Evolutionary conservation across 1,139 yeast species (phyloP).

Genomic region (Geotrichum siamense): DNA sequence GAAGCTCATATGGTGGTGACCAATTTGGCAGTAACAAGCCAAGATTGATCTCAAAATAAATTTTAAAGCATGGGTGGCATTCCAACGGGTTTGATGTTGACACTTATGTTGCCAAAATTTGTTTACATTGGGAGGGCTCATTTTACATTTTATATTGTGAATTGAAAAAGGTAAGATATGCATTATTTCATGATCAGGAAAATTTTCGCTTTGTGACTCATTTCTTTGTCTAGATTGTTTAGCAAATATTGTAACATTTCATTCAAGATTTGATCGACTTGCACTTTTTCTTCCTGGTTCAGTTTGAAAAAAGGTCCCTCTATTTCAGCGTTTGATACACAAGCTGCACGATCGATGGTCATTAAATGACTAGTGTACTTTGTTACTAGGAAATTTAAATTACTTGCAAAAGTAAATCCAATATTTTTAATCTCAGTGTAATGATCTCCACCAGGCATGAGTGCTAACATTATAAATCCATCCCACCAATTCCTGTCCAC

Average conservation of each 20-base stretch:
- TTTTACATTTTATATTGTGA: background rate
- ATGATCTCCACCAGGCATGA: constrained; percentile 15
- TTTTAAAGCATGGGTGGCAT: background rate
- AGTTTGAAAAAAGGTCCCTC: constrained; percentile 1
- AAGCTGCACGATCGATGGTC: constrained; percentile 4
- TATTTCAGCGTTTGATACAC: background rate
- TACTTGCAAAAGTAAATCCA: constrained; percentile 8
- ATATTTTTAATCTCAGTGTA: constrained; percentile 7
- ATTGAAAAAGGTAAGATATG: constrained; percentile 3
- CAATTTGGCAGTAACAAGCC: background rate
- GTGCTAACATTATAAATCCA: constrained; percentile 9
- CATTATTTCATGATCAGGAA: constrained; percentile 12
- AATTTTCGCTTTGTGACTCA: constrained; percentile 6
- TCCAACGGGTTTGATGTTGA: background rate
- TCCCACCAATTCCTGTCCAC: background rate
- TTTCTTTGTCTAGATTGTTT: constrained; percentile 5
- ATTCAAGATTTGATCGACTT: background rate
- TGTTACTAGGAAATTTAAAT: constrained; percentile 8
- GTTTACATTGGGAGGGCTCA: background rate
- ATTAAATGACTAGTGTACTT: constrained; percentile 11
- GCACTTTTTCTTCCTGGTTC: background rate
- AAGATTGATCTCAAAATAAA: background rate
- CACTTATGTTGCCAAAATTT: background rate
- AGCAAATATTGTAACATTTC: background rate
- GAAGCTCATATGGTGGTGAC: background rate